Base-by-base conservation (phyloP, 2,329 filamentous ascomycete species). In the Microdochium paspali region DNA sequence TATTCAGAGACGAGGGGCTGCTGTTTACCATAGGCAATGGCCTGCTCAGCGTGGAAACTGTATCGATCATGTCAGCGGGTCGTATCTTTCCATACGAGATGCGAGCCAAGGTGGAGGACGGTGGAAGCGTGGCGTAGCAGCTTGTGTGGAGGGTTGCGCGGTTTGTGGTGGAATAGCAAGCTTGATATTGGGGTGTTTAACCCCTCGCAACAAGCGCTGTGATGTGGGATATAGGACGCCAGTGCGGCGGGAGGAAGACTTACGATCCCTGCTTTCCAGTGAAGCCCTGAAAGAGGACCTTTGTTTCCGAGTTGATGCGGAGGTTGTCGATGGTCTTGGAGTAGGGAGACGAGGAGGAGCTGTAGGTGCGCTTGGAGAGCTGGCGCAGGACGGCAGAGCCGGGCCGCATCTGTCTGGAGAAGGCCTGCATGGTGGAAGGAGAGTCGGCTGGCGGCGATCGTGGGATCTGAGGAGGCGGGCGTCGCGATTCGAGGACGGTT, bases 41-140 rank as follows among this genome's bases (percentile, higher is more conserved):
- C 93, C 75, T 96, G 90, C 68, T 89, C 80, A 57, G 93, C 93
- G 71, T 98, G 93, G 79, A 98, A 98, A 61, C 91, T 97, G 59
- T 46, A 45, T 50, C 47, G 53, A 49, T 43, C 44, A 49, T 51
- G 49, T 52, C 44, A 40, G 35, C 35, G 23, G 4, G 55, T 67
- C 54, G 68, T 68, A 56, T n/a, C n/a, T n/a, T n/a, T n/a, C n/a
- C n/a, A n/a, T n/a, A n/a, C n/a, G n/a, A n/a, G n/a, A n/a, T n/a
- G n/a, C 46, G 26, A 3, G 30, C 24, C 43, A 44, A 35, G 30
- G 24, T 10, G n/a, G 35, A 47, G 18, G 42, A 31, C 10, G 39
- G 44, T 28, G 25, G 7, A 20, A 28, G n/a, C 39, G 43, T 18
- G 30, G 26, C 24, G 25, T 20, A 24, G 13, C 3, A 32, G 25